Base-by-base conservation (phyloP, 2,329 filamentous ascomycete species). In the Trichoderma afroharzianum region DNA sequence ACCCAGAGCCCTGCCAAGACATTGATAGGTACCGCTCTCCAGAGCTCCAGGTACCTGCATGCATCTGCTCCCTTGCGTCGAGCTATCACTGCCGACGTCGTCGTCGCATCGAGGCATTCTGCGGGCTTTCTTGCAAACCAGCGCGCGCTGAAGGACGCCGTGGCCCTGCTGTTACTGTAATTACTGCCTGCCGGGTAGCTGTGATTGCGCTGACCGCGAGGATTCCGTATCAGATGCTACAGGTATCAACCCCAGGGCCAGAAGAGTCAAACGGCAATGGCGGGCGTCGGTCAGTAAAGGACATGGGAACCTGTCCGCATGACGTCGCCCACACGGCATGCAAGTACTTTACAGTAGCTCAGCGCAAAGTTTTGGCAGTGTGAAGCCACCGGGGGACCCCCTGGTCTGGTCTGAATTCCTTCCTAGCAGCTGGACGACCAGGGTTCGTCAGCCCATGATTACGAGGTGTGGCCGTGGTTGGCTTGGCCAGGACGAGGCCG, bases 381-480 rank as follows among this genome's bases (percentile, higher is more conserved):
- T 67, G 47, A 67, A 57, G 63, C 32, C 63, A 67, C 63, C 32
- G n/a, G 63, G 61, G 30, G 36, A 5, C 59, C 32, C 63, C 63
- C 47, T 57, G 63, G 47, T 57, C 63, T 50, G 21, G 66, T 8
- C 55, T 50, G 15, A 11, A 61, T 53, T 62, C 66, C 66, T 53
- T 62, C 66, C 66, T 69, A 6, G 57, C 36, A 69, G 36, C n/a
- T 26, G 57, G 33, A 30, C 15, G 43, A 24, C 66, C 21, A 26
- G 66, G 66, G 39, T 62, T 21, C 30, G 33, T 69, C 66, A 69
- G 66, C 66, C 66, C 66, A 69, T 50, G 55, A 69, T 69, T 61
- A 69, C 66, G 66, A 62, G 66, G 55, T 62, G 57, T 53, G 26
- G 28, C 57, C 57, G 15, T 68, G 66, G 66, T 28, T 61, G 64